phyloP scores from a whole-genome alignment of 1,284 basidiomycete genomes.

The Trichosporon ovoides region DNA sequence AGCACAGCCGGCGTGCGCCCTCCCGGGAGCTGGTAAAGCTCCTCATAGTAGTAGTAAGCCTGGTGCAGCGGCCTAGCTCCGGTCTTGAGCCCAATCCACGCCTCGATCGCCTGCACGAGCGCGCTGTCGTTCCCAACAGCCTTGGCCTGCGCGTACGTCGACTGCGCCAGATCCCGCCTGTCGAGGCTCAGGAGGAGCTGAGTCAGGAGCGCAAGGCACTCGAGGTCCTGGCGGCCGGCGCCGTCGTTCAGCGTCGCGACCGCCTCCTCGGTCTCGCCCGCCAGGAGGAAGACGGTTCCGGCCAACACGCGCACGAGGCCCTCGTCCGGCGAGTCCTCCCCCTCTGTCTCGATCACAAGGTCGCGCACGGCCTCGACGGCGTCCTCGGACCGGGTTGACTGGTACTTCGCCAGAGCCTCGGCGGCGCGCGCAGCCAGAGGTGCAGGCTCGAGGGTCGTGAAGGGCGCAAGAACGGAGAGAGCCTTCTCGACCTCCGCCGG shows the following conservation, averaged over 20 bases:
- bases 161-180: slow-evolving; percentile 74
- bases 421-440: slow-evolving; percentile 67
- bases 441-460: slow-evolving; percentile 52
- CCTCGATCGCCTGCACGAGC: slow-evolving; percentile 81
- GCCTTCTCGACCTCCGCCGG: slow-evolving; percentile 57
- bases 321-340: slow-evolving; percentile 61
- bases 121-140: slow-evolving; percentile 82
- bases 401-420: slow-evolving; percentile 63
- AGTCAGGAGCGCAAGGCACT: slow-evolving; percentile 72
- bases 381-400: slow-evolving; percentile 42
- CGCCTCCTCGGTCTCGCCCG: slow-evolving; percentile 83
- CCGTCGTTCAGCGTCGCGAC: slow-evolving; percentile 73
- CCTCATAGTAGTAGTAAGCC: slow-evolving; percentile 82
- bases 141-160: slow-evolving; percentile 73
- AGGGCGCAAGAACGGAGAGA: slow-evolving; percentile 53
- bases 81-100: slow-evolving; percentile 73
- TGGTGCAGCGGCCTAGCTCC: slow-evolving; percentile 50
- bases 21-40: slow-evolving; percentile 81
- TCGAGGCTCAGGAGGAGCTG: slow-evolving; percentile 81
- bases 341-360: slow-evolving; percentile 73
- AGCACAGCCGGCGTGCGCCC: slow-evolving; percentile 64
- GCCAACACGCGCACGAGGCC: slow-evolving; percentile 67
- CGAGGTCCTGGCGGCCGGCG: slow-evolving; percentile 67
- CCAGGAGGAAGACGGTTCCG: slow-evolving; percentile 73
- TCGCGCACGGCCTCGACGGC: slow-evolving; percentile 61